A percentile compares a stretch with the other conserved stretches of the same genome.
These are phyloP conservation scores for Trichophyton benhamiae DNA, from an alignment of 2,329 filamentous ascomycete species.

Conservation along the genomic window DNA sequence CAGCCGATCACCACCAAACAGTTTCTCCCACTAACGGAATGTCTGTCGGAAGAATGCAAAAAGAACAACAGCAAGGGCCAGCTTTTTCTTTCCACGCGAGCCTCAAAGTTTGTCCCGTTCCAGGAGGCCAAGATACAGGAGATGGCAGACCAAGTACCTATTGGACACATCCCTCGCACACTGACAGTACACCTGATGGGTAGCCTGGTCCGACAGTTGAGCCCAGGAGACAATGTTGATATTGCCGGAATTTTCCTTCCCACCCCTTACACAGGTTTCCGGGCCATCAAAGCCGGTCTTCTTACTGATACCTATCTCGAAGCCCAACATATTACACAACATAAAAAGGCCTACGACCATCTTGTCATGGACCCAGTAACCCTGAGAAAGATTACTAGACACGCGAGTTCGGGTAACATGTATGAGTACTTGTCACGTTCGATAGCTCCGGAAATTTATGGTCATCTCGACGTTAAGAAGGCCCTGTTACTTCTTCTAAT, in stretches of 20 bases:
- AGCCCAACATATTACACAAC: constrained; percentile 82
- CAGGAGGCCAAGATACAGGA: constrained; percentile 98
- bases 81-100: constrained; percentile 84
- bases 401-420: constrained; percentile 74
- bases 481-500: constrained; percentile 89
- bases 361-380: constrained; percentile 72
- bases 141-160: constrained; percentile 96
- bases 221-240: constrained; percentile 87
- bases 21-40: constrained; percentile 74
- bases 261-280: constrained; percentile 97
- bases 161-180: constrained; percentile 89
- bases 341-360: constrained; percentile 96
- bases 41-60: constrained; percentile 80
- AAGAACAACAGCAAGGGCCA: constrained; percentile 86
- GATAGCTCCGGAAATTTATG: constrained; percentile 94
- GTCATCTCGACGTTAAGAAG: constrained; percentile 95
- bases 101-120: constrained; percentile 93
- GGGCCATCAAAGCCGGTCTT: constrained; percentile 90
- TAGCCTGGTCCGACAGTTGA: constrained; percentile 71
- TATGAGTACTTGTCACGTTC: constrained; percentile 94
- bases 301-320: constrained; percentile 95
- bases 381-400: constrained; percentile 71
- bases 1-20: constrained; percentile 87
- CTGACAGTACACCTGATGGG: constrained; percentile 85
- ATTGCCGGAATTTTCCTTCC: constrained; percentile 92